A percentile compares a stretch with the other conserved stretches of the same genome.
phyloP scores from a whole-genome alignment of 2,329 filamentous ascomycete species.

The Fusarium nisikadoi region DNA sequence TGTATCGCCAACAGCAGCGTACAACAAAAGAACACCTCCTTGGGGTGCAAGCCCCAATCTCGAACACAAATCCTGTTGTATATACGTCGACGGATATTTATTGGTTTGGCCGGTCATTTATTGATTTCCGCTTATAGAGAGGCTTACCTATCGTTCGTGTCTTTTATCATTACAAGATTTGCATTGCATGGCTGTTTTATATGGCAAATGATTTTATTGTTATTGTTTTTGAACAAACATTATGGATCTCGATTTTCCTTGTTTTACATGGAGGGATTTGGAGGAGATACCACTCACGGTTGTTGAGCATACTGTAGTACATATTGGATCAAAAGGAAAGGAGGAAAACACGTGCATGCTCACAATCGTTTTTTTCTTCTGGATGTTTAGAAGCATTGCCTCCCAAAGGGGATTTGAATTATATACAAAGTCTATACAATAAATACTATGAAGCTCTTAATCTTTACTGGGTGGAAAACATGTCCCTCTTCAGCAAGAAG shows the following conservation, averaged over 20 bases:
- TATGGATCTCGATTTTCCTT: conserved; percentile 28
- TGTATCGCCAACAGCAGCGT: conserved; percentile 35
- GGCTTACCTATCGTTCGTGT: conserved; percentile 18
- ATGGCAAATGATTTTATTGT: conserved; percentile 20
- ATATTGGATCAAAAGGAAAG: conserved; percentile 30
- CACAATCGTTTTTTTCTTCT: conserved; percentile 27
- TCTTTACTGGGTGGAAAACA: background rate
- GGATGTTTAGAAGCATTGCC: conserved; percentile 20
- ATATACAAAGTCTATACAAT: conserved; percentile 14
- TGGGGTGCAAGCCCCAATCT: conserved; percentile 39
- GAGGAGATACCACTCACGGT: conserved; percentile 39
- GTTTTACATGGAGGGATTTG: conserved; percentile 27
- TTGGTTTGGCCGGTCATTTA: conserved; percentile 13
- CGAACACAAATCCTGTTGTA: conserved; percentile 35
- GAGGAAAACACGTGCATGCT: conserved; percentile 24
- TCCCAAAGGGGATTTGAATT: conserved; percentile 1
- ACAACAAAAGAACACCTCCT: conserved; percentile 37
- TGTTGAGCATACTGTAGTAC: conserved; percentile 35
- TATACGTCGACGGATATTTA: conserved; percentile 30
- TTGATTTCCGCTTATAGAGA: conserved; percentile 30
- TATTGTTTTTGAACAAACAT: conserved; percentile 16
- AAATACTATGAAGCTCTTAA: background rate
- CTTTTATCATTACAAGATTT: conserved; percentile 32
- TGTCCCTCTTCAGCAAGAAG: background rate
- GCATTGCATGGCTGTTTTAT: conserved; percentile 39